phyloP scores from a whole-genome alignment of 2,329 filamentous ascomycete species.

The Nannizziopsis barbatae region DNA sequence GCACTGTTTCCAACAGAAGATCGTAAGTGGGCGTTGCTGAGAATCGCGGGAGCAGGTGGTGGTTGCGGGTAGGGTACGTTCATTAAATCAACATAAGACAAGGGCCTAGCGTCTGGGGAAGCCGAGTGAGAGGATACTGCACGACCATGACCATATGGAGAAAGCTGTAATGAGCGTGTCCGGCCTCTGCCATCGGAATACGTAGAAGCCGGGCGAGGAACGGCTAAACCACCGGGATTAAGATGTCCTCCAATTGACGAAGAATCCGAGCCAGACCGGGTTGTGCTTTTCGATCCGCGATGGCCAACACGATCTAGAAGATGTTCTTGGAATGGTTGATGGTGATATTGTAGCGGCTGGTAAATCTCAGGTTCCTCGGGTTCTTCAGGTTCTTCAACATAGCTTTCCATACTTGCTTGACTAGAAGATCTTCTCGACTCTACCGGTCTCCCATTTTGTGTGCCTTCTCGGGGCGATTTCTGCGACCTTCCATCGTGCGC shows the following conservation, averaged over 20 bases:
- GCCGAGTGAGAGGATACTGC: slow-evolving; percentile 41
- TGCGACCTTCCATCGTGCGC: neutral
- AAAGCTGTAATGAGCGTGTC: slow-evolving; percentile 43
- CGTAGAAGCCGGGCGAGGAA: slow-evolving; percentile 61
- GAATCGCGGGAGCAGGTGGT: slow-evolving; percentile 48
- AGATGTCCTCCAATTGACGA: slow-evolving; percentile 42
- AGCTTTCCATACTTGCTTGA: slow-evolving; percentile 24
- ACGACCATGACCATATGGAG: slow-evolving; percentile 38
- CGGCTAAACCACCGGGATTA: slow-evolving; percentile 48
- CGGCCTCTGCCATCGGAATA: slow-evolving; percentile 58
- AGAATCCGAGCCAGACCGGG: slow-evolving; percentile 22
- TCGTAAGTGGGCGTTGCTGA: slow-evolving; percentile 74
- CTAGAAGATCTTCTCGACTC: slow-evolving; percentile 23
- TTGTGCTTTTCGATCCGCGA: slow-evolving; percentile 21
- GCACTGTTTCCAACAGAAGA: slow-evolving; percentile 76
- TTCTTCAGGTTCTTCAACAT: slow-evolving; percentile 1
- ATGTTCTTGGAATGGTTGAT: slow-evolving; percentile 37
- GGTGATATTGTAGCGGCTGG: slow-evolving; percentile 43
- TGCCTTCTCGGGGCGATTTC: neutral
- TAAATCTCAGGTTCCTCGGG: slow-evolving; percentile 27
- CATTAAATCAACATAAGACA: slow-evolving; percentile 52
- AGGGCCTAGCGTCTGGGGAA: slow-evolving; percentile 48
- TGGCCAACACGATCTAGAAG: slow-evolving; percentile 16
- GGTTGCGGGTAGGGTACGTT: slow-evolving; percentile 71
- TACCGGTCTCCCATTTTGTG: slow-evolving; percentile 17